Evolutionary conservation across 257 asterid species (phyloP).

Genomic region (Misopates orontium): DNA sequence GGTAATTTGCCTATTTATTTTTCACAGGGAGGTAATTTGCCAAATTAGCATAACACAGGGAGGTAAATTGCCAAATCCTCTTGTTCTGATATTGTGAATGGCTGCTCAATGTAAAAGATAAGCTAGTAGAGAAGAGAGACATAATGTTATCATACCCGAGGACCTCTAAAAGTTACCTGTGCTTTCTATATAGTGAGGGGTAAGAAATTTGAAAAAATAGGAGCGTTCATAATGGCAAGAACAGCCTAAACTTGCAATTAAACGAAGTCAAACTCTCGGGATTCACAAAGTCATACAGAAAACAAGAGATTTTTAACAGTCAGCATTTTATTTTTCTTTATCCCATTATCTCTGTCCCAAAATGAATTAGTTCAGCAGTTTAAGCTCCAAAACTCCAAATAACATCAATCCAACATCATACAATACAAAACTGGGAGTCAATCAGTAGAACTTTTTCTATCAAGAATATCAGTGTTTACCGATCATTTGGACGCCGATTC

Average conservation of each 20-base stretch:
- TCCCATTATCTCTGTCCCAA: constrained; percentile 1
- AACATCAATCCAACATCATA: constrained; percentile 10
- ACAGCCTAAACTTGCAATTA: not conserved
- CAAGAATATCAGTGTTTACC: constrained; percentile 6
- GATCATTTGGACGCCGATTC: constrained; percentile 4
- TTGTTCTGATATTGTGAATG: too few relatives aligned
- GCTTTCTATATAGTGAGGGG: not conserved
- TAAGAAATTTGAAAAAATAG: not conserved
- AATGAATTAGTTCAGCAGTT: not conserved
- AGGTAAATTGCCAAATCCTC: too few relatives aligned
- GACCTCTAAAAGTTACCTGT: not conserved
- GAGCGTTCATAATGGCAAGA: too few relatives aligned
- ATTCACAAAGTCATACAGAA: constrained; percentile 29
- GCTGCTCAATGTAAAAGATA: too few relatives aligned
- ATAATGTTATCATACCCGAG: too few relatives aligned
- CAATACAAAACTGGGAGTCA: constrained; percentile 32
- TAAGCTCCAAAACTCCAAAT: constrained; percentile 12
- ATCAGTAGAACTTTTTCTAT: not conserved
- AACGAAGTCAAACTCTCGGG: not conserved
- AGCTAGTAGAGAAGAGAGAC: too few relatives aligned
- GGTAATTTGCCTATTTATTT: too few relatives aligned
- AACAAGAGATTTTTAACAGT: constrained; percentile 16
- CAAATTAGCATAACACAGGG: too few relatives aligned
- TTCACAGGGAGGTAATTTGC: too few relatives aligned
- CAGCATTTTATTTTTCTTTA: constrained; percentile 7